Evolutionary conservation across 148 eudicot species (phyloP), one percentile per base, ranked within the genome.

Genomic region (Rhododendron simsii): DNA sequence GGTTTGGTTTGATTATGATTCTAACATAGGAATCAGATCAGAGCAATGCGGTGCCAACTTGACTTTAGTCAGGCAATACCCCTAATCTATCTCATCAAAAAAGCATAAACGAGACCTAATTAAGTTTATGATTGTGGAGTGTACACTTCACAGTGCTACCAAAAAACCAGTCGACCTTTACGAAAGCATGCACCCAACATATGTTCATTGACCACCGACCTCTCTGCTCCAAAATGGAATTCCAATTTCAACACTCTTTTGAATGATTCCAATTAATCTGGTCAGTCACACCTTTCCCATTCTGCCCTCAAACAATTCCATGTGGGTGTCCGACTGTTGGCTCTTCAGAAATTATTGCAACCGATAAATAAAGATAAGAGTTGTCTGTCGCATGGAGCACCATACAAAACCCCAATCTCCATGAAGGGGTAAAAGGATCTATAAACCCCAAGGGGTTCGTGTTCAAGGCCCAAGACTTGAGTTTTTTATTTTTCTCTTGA

Each of bases 391-490:
- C 12, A 88, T 82, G 88, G 88, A 86, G 84, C 80, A 79, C 87
- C 90, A 85, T 83, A 53, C 84, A 85, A 76, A n/a, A 82, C 44
- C 41, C 63, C 55, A 28, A 77, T 85, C 89, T 78, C 87, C 81
- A 85, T 47, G 51, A 33, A 83, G 14, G 21, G 21, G 35, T 53
- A 69, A 16, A 87, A 35, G 83, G 83, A 80, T 83, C 86, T 87
- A 59, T 20, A 55, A 55, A 16, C 57, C 57, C 16, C 0, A 14
- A 51, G 18, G 55, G 57, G 20, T 55, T 55, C 1, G 57, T 51
- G 1, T 55, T 55, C 59, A 55, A 15, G 5, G 5, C 61, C 16
- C 7, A 6, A 18, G 7, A 51, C 0, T 55, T 16, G 23, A 1
- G 6, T 55, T 55, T 55, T 6, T 55, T 55, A 16, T 5, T 18